Evolutionary conservation across 176 grass and related monocot genomes (phyloP).

Genomic region (Ensete ventricosum): DNA sequence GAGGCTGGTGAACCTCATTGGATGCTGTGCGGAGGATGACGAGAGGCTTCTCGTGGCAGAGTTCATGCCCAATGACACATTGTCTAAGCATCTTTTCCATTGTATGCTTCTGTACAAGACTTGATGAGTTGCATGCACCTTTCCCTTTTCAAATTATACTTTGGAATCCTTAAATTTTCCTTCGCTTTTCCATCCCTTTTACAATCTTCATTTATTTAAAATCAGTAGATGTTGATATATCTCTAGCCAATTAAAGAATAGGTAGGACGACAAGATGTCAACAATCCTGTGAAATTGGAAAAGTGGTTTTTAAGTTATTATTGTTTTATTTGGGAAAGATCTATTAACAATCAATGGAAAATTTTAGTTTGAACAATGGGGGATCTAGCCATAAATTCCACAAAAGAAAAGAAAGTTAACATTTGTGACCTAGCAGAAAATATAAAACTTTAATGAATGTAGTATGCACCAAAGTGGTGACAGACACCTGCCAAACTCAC

Average conservation of each 20-base stretch:
- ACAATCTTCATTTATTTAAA: neutral
- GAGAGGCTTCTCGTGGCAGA: slow-evolving; percentile 92
- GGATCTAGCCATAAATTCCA: neutral
- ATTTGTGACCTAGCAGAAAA: neutral
- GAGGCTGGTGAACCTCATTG: slow-evolving; percentile 90
- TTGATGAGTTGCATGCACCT: neutral
- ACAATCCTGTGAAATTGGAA: too few species aligned
- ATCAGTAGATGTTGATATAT: neutral
- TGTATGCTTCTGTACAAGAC: slow-evolving; percentile 35
- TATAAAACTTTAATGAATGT: neutral
- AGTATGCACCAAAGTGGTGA: neutral
- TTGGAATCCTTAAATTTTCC: neutral
- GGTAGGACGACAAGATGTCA: too few species aligned
- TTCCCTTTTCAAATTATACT: neutral
- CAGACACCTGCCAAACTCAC: neutral
- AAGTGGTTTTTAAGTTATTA: too few species aligned
- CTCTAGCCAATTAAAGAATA: neutral
- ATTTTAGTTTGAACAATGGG: neutral
- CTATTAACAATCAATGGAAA: neutral
- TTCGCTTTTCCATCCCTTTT: neutral
- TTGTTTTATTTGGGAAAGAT: neutral
- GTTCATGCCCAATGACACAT: slow-evolving; percentile 99
- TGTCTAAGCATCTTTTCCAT: slow-evolving; percentile 98
- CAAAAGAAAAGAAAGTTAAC: neutral
- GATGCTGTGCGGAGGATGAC: slow-evolving; percentile 94